A percentile compares a stretch with the other conserved stretches of the same genome.
Evolutionary conservation across 208 protist genomes (phyloP).

Genomic region (Trypanosoma melophagium): DNA sequence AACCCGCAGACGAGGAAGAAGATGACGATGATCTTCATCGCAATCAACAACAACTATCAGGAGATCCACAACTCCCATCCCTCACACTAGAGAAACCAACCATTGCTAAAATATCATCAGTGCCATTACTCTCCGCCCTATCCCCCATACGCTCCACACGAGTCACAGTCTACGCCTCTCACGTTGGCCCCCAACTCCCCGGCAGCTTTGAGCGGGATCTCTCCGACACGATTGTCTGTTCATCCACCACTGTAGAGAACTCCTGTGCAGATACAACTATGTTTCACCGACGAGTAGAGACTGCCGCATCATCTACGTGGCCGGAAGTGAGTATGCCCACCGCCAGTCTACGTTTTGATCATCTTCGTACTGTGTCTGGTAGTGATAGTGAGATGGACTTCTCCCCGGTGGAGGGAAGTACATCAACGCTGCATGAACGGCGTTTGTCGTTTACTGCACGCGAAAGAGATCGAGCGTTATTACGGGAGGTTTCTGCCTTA

Average conservation of each 20-base stretch:
- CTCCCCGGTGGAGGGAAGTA: slow-evolving; percentile 33
- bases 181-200: no score
- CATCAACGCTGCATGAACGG: background rate
- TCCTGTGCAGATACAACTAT: background rate
- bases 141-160: no score
- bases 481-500: slow-evolving; percentile 28
- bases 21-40: background rate
- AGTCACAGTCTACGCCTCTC: no score
- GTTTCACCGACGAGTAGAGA: slow-evolving; percentile 12
- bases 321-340: slow-evolving; percentile 74
- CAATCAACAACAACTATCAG: background rate
- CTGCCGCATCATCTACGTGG: slow-evolving; percentile 27
- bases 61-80: background rate
- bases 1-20: background rate
- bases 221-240: slow-evolving; percentile 36
- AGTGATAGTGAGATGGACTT: slow-evolving; percentile 56
- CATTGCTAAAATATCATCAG: no score
- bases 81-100: no score
- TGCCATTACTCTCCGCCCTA: no score
- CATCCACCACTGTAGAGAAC: slow-evolving; percentile 28
- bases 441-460: background rate
- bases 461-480: no score
- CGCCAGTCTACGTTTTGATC: slow-evolving; percentile 31
- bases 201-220: no score
- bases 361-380: slow-evolving; percentile 43